These are phyloP conservation scores for Schrenkiella parvula DNA, from an alignment of 345 rosid species.

Conservation along the genomic window DNA sequence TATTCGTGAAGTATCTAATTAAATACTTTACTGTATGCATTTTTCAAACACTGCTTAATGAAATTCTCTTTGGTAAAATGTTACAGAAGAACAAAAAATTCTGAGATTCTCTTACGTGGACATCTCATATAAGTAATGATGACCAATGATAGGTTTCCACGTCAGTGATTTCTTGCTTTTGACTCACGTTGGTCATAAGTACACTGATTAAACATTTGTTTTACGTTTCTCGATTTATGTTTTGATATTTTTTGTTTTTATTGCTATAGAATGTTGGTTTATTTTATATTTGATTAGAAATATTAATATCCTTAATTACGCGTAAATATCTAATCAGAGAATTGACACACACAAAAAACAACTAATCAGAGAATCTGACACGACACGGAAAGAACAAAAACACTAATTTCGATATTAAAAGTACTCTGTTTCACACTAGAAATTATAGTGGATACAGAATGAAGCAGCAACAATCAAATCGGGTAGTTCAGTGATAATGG, in stretches of 20 bases:
- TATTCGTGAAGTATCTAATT: constrained; percentile 26
- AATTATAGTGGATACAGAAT: constrained; percentile 7
- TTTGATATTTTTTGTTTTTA: neutral
- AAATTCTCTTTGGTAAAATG: constrained; percentile 5
- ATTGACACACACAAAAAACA: neutral
- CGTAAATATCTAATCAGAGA: constrained; percentile 29
- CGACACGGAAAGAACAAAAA: constrained; percentile 6
- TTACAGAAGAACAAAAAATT: neutral
- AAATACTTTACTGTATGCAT: constrained; percentile 7
- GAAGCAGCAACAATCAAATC: constrained; percentile 11
- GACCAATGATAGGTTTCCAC: constrained; percentile 38
- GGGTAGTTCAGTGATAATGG: constrained; percentile 6
- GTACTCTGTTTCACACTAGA: constrained; percentile 10
- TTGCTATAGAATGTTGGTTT: constrained; percentile 1
- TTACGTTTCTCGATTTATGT: neutral
- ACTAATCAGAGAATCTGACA: constrained; percentile 27
- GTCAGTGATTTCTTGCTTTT: constrained; percentile 16
- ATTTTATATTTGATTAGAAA: neutral
- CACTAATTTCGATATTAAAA: neutral
- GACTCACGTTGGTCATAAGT: neutral
- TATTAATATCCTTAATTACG: constrained; percentile 17
- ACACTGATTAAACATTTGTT: neutral
- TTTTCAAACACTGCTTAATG: neutral
- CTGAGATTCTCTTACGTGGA: constrained; percentile 13
- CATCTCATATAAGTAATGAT: constrained; percentile 25